These are phyloP conservation scores for Trypanosoma vivax DNA, from an alignment of 208 protist species.

Conservation along the genomic window DNA sequence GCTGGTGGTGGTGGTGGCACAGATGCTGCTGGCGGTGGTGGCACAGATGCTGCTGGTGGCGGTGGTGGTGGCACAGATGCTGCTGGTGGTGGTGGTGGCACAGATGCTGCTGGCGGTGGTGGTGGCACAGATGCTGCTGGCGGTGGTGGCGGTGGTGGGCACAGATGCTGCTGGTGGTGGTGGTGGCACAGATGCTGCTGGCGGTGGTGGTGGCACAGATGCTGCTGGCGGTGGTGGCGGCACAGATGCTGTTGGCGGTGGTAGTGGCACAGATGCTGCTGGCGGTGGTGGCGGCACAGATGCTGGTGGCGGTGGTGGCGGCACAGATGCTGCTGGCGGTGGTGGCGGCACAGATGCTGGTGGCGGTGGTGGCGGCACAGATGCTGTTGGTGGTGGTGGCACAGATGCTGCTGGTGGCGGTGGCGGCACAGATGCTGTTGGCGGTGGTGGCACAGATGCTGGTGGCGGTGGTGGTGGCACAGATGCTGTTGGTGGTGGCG, in stretches of 20 bases:
- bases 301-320: slow-evolving; percentile 9
- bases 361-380: slow-evolving; percentile 6
- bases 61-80: slow-evolving; percentile 3
- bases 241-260: slow-evolving; percentile 8
- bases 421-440: slow-evolving; percentile 1
- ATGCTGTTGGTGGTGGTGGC: slow-evolving; percentile 10
- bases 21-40: not conserved
- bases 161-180: slow-evolving; percentile 1
- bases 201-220: slow-evolving; percentile 2
- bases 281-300: slow-evolving; percentile 3
- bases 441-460: slow-evolving; percentile 18
- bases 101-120: not conserved
- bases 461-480: slow-evolving; percentile 14
- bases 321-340: slow-evolving; percentile 7
- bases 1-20: slow-evolving; percentile 3
- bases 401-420: slow-evolving; percentile 7
- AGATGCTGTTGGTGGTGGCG: slow-evolving; percentile 1
- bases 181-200: not conserved
- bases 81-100: slow-evolving; percentile 4
- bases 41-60: slow-evolving; percentile 4
- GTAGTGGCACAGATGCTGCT: slow-evolving; percentile 3
- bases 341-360: slow-evolving; percentile 9
- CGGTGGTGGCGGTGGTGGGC: not conserved
- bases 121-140: not conserved
- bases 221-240: slow-evolving; percentile 14